Percentiles rank a stretch among this genome's conserved stretches.
Conservation (phyloP, 441 rosid genomes). For the Monsonia emarginata region DNA sequence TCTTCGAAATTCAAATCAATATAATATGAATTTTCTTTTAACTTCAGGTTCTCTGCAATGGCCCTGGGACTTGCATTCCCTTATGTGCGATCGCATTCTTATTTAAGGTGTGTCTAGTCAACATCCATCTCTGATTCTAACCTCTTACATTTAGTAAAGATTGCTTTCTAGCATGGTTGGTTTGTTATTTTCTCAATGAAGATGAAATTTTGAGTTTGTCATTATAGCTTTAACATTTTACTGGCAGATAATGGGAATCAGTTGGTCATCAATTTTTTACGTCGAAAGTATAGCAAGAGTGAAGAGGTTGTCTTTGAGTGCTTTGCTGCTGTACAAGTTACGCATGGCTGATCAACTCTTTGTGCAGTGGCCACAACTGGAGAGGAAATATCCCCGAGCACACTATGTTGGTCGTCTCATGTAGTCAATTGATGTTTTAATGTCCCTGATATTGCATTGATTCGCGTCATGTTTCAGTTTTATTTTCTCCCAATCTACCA, state of each 20-base stretch:
- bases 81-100: conserved; percentile 61
- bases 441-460: background rate
- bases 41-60: conserved; percentile 73
- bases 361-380: conserved; percentile 83
- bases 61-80: conserved; percentile 90
- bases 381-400: conserved; percentile 53
- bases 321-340: conserved; percentile 66
- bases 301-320: conserved; percentile 68
- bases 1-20: conserved; percentile 3
- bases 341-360: conserved; percentile 67
- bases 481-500: background rate
- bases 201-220: background rate
- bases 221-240: background rate
- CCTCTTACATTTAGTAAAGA: too few species aligned
- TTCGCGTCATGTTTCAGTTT: background rate
- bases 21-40: conserved; percentile 10
- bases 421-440: conserved; percentile 28
- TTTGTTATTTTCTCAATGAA: background rate
- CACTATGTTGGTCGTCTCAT: conserved; percentile 72
- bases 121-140: background rate
- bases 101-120: conserved; percentile 66
- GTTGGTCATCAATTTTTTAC: conserved; percentile 71
- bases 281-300: conserved; percentile 92
- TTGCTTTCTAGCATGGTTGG: background rate
- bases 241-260: conserved; percentile 56